Evolutionary conservation across 352 stramenopile genomes (phyloP).

Genomic region (Pythium phragmitis): DNA sequence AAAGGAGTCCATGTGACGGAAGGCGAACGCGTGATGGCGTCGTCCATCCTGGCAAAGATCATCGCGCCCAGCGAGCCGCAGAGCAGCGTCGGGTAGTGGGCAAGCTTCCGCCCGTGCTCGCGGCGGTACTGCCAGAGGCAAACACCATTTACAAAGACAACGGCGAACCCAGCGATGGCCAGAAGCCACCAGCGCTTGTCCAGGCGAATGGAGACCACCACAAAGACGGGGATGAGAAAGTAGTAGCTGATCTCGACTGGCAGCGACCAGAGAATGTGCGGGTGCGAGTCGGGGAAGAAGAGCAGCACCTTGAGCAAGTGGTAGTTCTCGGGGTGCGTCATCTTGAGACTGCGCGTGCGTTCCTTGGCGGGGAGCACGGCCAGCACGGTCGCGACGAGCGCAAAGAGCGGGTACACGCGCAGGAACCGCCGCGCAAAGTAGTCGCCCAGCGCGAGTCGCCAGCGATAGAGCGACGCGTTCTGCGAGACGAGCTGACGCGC

Average conservation of each 20-base stretch:
- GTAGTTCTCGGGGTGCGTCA: constrained; percentile 25
- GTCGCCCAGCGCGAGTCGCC: constrained; percentile 25
- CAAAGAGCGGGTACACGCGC: constrained; percentile 43
- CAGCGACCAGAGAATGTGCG: constrained; percentile 53
- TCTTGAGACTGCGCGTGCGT: constrained; percentile 26
- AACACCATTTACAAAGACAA: constrained; percentile 32
- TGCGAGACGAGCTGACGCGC: constrained; percentile 26
- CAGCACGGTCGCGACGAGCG: constrained; percentile 31
- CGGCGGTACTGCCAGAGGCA: constrained; percentile 25
- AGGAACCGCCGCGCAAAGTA: constrained; percentile 33
- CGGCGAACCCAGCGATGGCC: constrained; percentile 30
- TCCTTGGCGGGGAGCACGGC: constrained; percentile 34
- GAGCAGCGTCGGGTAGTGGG: constrained; percentile 40
- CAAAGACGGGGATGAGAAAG: constrained; percentile 39
- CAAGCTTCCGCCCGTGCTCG: constrained; percentile 19
- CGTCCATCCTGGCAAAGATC: constrained; percentile 29
- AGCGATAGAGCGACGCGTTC: constrained; percentile 19
- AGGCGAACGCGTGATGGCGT: constrained; percentile 17
- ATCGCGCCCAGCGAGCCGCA: constrained; percentile 37
- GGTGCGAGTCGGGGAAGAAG: constrained; percentile 34
- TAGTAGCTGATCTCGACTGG: constrained; percentile 48
- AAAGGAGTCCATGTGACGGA: constrained; percentile 24
- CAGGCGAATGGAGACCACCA: constrained; percentile 18
- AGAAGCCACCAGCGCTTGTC: constrained; percentile 39
- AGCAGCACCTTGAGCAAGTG: constrained; percentile 39